These are phyloP conservation scores for Pseudogymnoascus sp. DNA, from an alignment of 2,329 filamentous ascomycete genomes.

Conservation along the genomic window DNA sequence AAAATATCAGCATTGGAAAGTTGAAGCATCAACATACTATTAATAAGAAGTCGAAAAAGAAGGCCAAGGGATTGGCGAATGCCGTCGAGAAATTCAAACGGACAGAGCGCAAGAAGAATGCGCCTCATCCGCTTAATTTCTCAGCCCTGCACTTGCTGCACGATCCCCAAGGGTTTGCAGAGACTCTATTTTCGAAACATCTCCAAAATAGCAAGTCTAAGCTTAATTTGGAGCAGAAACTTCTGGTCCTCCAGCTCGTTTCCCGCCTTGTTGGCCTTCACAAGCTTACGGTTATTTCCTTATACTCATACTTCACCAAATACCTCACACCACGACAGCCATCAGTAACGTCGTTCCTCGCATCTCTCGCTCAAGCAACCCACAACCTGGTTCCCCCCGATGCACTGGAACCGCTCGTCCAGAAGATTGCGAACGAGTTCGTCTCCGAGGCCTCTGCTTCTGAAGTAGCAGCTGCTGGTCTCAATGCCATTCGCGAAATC, in stretches of 20 bases:
- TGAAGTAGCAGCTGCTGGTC: slow-evolving; percentile 82
- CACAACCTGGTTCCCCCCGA: slow-evolving; percentile 90
- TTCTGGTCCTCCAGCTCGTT: slow-evolving; percentile 83
- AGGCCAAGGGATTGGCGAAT: slow-evolving; percentile 66
- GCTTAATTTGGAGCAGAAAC: slow-evolving; percentile 77
- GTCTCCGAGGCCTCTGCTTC: slow-evolving; percentile 87
- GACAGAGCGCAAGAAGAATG: slow-evolving; percentile 78
- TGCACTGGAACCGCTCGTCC: slow-evolving; percentile 77
- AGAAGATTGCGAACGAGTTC: slow-evolving; percentile 97
- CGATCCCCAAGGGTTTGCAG: slow-evolving; percentile 89
- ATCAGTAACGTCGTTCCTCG: slow-evolving; percentile 85
- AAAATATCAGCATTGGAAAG: slow-evolving; percentile 71
- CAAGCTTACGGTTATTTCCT: slow-evolving; percentile 76
- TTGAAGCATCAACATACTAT: slow-evolving; percentile 79
- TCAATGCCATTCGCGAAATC: slow-evolving; percentile 92
- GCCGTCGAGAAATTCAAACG: slow-evolving; percentile 75
- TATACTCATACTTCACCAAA: slow-evolving; percentile 96
- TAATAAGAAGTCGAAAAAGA: slow-evolving; percentile 95
- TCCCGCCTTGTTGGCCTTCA: slow-evolving; percentile 87
- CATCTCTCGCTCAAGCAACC: slow-evolving; percentile 82
- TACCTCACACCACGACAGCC: slow-evolving; percentile 81
- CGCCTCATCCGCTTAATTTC: slow-evolving; percentile 86
- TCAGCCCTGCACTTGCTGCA: slow-evolving; percentile 89
- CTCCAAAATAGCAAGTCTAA: slow-evolving; percentile 79
- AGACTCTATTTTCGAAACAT: slow-evolving; percentile 83